phyloP scores from a whole-genome alignment of 148 eudicot genomes.

The Rhododendron griersonianum region DNA sequence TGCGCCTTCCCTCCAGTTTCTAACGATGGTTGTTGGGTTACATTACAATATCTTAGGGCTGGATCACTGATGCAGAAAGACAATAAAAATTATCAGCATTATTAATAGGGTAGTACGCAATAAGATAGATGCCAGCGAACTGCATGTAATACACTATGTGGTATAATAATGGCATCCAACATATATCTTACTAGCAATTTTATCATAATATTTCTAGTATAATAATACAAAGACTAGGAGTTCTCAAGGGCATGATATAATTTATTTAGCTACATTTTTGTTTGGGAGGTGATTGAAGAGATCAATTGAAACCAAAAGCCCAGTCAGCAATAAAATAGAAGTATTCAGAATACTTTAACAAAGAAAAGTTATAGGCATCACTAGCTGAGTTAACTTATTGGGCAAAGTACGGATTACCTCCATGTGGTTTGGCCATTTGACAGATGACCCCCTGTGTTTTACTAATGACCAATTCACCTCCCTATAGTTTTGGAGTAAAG shows the following conservation, averaged over 20 bases:
- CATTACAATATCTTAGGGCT: constrained; percentile 38
- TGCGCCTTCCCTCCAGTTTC: constrained; percentile 24
- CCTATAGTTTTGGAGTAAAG: no score
- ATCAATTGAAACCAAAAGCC: not conserved
- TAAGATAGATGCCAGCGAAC: not conserved
- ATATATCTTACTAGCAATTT: not conserved
- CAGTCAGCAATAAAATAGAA: not conserved
- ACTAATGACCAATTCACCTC: no score
- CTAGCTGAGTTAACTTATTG: not conserved
- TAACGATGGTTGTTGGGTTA: constrained; percentile 43
- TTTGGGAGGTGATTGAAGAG: not conserved
- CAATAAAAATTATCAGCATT: not conserved
- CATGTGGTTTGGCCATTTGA: no score
- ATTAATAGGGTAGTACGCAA: not conserved
- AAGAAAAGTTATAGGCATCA: not conserved
- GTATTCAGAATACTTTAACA: not conserved
- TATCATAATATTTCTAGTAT: not conserved
- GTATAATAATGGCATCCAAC: not conserved
- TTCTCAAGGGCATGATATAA: not conserved
- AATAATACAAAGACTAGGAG: not conserved
- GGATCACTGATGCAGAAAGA: constrained; percentile 37
- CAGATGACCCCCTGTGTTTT: no score
- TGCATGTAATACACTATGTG: not conserved
- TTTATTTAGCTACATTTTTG: not conserved
- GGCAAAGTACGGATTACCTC: no score